These are phyloP conservation scores for Scedosporium minutisporum DNA, from an alignment of 2,329 filamentous ascomycete species.

Conservation along the genomic window DNA sequence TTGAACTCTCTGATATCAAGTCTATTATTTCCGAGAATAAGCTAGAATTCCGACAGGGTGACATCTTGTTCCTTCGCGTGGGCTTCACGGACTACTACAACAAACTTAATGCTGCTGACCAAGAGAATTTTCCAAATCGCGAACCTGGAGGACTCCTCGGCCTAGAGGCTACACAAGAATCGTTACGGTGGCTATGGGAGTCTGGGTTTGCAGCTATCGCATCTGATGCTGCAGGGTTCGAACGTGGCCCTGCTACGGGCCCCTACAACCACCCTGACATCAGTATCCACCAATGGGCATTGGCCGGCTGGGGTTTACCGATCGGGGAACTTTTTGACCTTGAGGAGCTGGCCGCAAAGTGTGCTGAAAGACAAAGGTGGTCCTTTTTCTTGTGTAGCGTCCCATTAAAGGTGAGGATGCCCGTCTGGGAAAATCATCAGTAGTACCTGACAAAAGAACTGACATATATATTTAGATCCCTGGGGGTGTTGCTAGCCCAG, in stretches of 20 bases:
- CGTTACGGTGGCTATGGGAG: conserved; percentile 35
- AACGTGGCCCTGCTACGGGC: conserved; percentile 28
- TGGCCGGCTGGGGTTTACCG: conserved; percentile 34
- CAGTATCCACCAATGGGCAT: conserved; percentile 24
- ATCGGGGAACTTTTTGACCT: conserved; percentile 33
- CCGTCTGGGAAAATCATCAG: background rate
- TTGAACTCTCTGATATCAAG: conserved; percentile 15
- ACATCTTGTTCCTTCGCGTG: conserved; percentile 29
- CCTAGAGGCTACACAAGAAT: conserved; percentile 24
- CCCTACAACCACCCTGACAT: conserved; percentile 8
- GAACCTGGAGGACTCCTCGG: conserved; percentile 24
- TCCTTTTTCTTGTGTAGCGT: conserved; percentile 22
- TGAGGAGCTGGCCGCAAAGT: conserved; percentile 20
- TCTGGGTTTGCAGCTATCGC: conserved; percentile 33
- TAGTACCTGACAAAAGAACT: too few relatives aligned
- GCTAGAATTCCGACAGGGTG: conserved; percentile 22
- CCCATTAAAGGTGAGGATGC: conserved; percentile 17
- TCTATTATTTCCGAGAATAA: conserved; percentile 23
- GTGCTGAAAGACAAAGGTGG: conserved; percentile 16
- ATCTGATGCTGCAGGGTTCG: conserved; percentile 31
- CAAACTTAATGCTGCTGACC: conserved; percentile 12
- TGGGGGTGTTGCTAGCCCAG: conserved; percentile 22
- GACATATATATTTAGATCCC: conserved; percentile 12
- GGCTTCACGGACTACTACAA: conserved; percentile 24
- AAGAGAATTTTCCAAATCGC: conserved; percentile 17